phyloP scores from a whole-genome alignment of 225 moss, liverwort and hornwort species.

The Rhytidiadelphus loreus region DNA sequence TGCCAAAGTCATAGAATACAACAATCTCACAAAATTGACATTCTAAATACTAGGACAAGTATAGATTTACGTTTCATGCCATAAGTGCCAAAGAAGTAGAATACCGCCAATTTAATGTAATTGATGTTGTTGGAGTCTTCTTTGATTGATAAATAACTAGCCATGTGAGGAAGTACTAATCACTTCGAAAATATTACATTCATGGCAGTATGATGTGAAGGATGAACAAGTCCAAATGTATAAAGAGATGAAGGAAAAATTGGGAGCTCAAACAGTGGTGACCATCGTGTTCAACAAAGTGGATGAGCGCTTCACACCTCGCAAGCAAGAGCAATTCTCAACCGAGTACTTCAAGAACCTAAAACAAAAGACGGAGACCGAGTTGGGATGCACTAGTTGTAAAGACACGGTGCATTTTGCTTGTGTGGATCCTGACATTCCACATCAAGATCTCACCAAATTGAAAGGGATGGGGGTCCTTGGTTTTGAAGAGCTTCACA shows the following conservation, averaged over 20 bases:
- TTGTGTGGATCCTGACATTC: background rate
- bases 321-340: background rate
- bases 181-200: background rate
- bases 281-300: background rate
- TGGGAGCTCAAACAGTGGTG: background rate
- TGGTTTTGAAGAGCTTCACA: background rate
- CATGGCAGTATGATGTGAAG: background rate
- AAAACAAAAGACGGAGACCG: background rate
- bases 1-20: too few relatives aligned
- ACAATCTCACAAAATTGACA: background rate
- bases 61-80: background rate
- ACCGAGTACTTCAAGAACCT: background rate
- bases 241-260: background rate
- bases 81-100: background rate
- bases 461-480: background rate
- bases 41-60: background rate
- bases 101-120: background rate
- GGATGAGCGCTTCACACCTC: background rate
- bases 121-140: background rate
- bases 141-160: background rate
- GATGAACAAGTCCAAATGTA: background rate
- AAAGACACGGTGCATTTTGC: background rate
- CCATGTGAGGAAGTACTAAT: background rate
- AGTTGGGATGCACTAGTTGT: background rate
- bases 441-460: background rate